Evolutionary conservation across 2,329 filamentous ascomycete species (phyloP).

Genomic region (Arthrinium phaeospermum): DNA sequence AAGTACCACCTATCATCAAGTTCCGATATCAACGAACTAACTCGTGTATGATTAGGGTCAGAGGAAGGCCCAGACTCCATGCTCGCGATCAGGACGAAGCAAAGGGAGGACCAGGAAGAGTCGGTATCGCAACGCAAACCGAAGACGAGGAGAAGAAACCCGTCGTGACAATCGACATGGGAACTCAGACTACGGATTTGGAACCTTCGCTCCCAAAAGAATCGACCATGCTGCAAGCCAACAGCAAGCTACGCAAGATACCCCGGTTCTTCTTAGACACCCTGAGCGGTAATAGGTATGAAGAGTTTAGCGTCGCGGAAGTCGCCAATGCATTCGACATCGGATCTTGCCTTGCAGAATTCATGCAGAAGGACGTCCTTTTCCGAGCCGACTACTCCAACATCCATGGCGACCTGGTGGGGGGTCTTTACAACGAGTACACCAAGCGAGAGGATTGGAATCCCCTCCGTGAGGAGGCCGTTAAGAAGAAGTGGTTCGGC

Average conservation of each 20-base stretch:
- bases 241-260: neutral
- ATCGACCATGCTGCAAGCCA: neutral
- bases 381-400: neutral
- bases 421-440: neutral
- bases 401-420: neutral
- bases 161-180: neutral
- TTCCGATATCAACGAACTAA: neutral
- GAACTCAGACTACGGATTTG: neutral
- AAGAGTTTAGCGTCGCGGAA: neutral
- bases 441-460: neutral
- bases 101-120: neutral
- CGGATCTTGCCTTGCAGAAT: neutral
- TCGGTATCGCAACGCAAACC: neutral
- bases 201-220: neutral
- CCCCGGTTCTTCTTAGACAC: neutral
- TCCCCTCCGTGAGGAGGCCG: neutral
- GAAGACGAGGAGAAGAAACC: neutral
- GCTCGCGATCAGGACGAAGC: neutral
- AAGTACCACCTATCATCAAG: neutral
- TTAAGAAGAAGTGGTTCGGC: neutral
- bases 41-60: neutral
- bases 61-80: neutral
- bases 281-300: neutral
- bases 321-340: neutral
- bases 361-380: neutral